Percentiles rank a stretch among this genome's conserved stretches.
Evolutionary conservation across 208 protist species (phyloP).

Genomic region (Acanthamoeba lenticulata): DNA sequence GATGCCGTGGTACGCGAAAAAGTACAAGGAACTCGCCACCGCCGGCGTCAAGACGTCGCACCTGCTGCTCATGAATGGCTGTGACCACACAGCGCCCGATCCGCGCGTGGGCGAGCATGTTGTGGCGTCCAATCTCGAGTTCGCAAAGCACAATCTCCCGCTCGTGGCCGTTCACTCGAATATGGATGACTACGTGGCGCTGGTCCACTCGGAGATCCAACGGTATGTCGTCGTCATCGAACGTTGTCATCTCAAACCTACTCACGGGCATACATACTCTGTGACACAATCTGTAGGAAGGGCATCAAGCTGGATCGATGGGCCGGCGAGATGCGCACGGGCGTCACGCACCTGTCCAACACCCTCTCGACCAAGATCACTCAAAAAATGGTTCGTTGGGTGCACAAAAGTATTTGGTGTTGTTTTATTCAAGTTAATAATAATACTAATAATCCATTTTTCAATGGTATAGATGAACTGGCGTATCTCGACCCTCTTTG

Average conservation of each 20-base stretch:
- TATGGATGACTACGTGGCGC: conserved; percentile 19
- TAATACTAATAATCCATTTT: no score
- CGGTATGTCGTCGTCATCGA: neutral
- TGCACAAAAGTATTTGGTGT: neutral
- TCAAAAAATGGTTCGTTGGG: neutral
- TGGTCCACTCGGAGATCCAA: neutral
- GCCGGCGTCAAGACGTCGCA: neutral
- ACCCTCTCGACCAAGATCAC: conserved; percentile 38
- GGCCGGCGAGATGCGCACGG: conserved; percentile 10
- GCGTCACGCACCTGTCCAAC: conserved; percentile 29
- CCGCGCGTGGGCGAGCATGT: neutral
- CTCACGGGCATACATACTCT: no score
- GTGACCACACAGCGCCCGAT: conserved; percentile 58
- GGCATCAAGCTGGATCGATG: neutral
- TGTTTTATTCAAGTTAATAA: neutral
- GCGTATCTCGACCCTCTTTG: neutral
- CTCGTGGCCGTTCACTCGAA: conserved; percentile 50
- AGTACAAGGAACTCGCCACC: neutral
- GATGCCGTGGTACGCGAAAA: neutral
- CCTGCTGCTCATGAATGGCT: conserved; percentile 48
- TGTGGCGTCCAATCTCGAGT: neutral
- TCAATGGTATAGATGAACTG: conserved; percentile 68
- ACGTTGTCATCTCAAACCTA: neutral
- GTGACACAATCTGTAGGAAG: neutral
- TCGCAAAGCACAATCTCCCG: neutral